Evolutionary conservation across 768 basidiomycete genomes (phyloP).

Genomic region (Nidula microcarpa): DNA sequence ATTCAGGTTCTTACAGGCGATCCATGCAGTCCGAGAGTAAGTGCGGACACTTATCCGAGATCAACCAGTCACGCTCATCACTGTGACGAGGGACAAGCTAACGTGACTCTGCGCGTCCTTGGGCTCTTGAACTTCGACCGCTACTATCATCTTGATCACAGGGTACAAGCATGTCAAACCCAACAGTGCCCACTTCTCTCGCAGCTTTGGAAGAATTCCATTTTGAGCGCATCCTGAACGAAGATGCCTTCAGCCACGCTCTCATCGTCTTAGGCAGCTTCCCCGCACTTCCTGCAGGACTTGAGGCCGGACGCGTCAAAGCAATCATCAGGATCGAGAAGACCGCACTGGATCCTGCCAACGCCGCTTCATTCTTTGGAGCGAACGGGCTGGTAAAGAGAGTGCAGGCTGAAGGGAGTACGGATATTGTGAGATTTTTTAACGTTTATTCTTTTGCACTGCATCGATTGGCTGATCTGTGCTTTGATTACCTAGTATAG

Average conservation of each 20-base stretch:
- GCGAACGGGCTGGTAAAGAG: slow-evolving; percentile 32
- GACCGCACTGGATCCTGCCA: slow-evolving; percentile 53
- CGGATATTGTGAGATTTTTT: slow-evolving; percentile 56
- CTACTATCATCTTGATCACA: too few relatives aligned
- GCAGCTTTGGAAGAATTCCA: slow-evolving; percentile 42
- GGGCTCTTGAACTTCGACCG: too few relatives aligned
- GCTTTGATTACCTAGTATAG: slow-evolving; percentile 53
- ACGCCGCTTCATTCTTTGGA: slow-evolving; percentile 33
- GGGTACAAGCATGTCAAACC: slow-evolving; percentile 23
- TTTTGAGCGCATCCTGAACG: slow-evolving; percentile 54
- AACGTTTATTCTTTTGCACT: background rate
- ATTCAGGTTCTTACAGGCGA: too few relatives aligned
- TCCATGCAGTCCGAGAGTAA: too few relatives aligned
- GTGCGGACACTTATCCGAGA: too few relatives aligned
- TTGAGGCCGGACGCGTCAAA: slow-evolving; percentile 18
- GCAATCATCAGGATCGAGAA: slow-evolving; percentile 81
- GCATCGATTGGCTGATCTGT: background rate
- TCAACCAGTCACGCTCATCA: too few relatives aligned
- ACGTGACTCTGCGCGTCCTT: too few relatives aligned
- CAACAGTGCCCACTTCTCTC: slow-evolving; percentile 25
- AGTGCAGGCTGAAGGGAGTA: slow-evolving; percentile 50
- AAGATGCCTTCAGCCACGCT: slow-evolving; percentile 61
- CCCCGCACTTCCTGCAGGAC: slow-evolving; percentile 18
- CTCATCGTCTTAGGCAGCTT: slow-evolving; percentile 70
- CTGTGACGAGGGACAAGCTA: too few relatives aligned